Evolutionary conservation across 371 early-diverging fungal species (phyloP).

Genomic region (Rhizopus microsporus): DNA sequence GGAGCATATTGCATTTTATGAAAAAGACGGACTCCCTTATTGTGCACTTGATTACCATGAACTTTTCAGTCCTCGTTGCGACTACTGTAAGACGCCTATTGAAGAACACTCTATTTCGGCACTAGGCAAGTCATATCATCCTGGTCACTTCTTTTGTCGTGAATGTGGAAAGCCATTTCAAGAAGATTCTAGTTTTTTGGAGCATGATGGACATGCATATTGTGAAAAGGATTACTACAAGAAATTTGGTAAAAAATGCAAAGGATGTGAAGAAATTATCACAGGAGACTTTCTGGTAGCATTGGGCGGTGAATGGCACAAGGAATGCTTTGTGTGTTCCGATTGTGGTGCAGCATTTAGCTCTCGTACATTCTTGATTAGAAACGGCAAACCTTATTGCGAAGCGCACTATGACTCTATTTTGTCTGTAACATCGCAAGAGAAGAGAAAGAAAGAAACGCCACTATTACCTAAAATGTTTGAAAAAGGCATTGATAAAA

Average conservation of each 20-base stretch:
- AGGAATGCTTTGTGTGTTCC: constrained; percentile 71
- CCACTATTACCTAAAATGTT: neutral
- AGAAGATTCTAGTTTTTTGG: constrained; percentile 60
- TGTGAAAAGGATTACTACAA: constrained; percentile 71
- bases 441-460: constrained; percentile 1
- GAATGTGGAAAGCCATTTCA: constrained; percentile 71
- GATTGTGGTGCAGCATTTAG: constrained; percentile 59
- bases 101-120: constrained; percentile 66
- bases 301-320: constrained; percentile 67
- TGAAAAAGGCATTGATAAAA: neutral
- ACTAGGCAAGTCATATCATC: constrained; percentile 70
- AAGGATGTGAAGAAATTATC: constrained; percentile 62
- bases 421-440: constrained; percentile 4
- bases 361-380: constrained; percentile 48
- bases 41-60: constrained; percentile 70
- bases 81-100: constrained; percentile 65
- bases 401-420: constrained; percentile 54
- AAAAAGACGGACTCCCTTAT: constrained; percentile 62
- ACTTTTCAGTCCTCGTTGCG: constrained; percentile 66
- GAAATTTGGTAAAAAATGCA: constrained; percentile 66
- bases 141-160: constrained; percentile 77
- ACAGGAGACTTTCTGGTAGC: constrained; percentile 63
- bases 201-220: constrained; percentile 73
- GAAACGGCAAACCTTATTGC: constrained; percentile 63
- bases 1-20: constrained; percentile 65